Base-by-base conservation (phyloP, 306 rosid species). In the Prunus kanzakura region DNA sequence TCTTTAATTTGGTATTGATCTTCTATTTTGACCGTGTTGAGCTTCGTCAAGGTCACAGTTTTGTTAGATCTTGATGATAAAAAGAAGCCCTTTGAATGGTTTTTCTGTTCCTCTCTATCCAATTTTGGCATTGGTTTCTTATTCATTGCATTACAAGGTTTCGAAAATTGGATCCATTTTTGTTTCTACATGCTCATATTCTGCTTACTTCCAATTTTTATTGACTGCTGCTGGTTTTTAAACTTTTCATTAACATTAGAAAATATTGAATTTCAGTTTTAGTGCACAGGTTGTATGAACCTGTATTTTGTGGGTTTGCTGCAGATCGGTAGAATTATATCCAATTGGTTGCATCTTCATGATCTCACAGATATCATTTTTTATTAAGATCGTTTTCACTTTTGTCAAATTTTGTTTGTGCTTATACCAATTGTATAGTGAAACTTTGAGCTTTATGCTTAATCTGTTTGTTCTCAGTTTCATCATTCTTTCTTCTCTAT, bases 51-150 rank as follows among this genome's bases (percentile, higher is more conserved):
- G 74, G 27, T 78, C 22, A 6, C 61, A 2, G 16, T 69, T 60
- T 27, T 68, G 81, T 38, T 84, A 80, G 91, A 86, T 87, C 94
- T 80, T 55, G 85, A n/a, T 71, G 81, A 8, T 45, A 25, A 50
- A 50, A 13, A 50, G 56, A 27, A 68, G 74, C 73, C n/a, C 63
- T 74, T 20, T 57, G 15, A 72, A 74, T 73, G 70, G 50, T 68
- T 43, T 65, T 45, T 19, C 20, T 43, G 15, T 41, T 25, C 55
- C 60, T 35, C 23, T 35, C 46, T 16, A 9, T 66, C 22, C 45
- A 18, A 77, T 45, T 69, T 76, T 22, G 68, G 56, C 81, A 55
- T 64, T 75, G 72, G 29, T 55, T 38, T 65, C 30, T 63, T 68
- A 18, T 76, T 73, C 49, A 25, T 61, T 27, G 6, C 41, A 8